A percentile compares a stretch with the other conserved stretches of the same genome.
phyloP scores from a whole-genome alignment of 345 rosid genomes.

The Excoecaria cochinchinensis region DNA sequence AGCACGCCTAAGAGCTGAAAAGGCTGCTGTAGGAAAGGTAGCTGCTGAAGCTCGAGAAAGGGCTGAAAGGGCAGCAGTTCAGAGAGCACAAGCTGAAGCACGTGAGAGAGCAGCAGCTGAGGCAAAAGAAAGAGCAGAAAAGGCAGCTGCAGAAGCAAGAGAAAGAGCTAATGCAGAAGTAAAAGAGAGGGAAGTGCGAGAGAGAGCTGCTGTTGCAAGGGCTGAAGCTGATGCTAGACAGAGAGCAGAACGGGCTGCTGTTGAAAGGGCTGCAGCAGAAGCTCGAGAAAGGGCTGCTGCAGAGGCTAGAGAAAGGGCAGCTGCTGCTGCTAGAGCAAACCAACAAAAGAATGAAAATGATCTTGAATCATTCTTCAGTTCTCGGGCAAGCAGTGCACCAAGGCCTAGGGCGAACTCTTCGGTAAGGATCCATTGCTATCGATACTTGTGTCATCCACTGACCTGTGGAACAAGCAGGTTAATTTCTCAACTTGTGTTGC shows the following conservation, averaged over 20 bases:
- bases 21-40: slow-evolving; percentile 81
- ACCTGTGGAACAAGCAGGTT: background rate
- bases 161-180: slow-evolving; percentile 63
- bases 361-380: slow-evolving; percentile 81
- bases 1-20: slow-evolving; percentile 78
- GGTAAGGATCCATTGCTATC: slow-evolving; percentile 43
- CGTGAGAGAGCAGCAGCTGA: slow-evolving; percentile 92
- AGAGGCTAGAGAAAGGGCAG: slow-evolving; percentile 40
- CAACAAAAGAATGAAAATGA: slow-evolving; percentile 63
- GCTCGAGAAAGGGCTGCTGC: slow-evolving; percentile 42
- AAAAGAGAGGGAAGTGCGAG: slow-evolving; percentile 53
- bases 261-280: slow-evolving; percentile 55
- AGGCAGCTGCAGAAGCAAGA: slow-evolving; percentile 85
- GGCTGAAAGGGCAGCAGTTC: slow-evolving; percentile 88
- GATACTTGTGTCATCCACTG: slow-evolving; percentile 18
- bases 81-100: slow-evolving; percentile 94
- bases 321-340: slow-evolving; percentile 60
- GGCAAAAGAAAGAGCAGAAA: slow-evolving; percentile 85
- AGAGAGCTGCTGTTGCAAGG: slow-evolving; percentile 38
- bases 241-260: slow-evolving; percentile 84
- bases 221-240: slow-evolving; percentile 46
- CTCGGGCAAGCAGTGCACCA: slow-evolving; percentile 86
- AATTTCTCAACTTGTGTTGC: slow-evolving; percentile 24
- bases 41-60: slow-evolving; percentile 80
- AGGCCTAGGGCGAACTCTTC: slow-evolving; percentile 66